phyloP scores from a whole-genome alignment of 805 yeast genomes.

The Torulaspora delbrueckii region DNA sequence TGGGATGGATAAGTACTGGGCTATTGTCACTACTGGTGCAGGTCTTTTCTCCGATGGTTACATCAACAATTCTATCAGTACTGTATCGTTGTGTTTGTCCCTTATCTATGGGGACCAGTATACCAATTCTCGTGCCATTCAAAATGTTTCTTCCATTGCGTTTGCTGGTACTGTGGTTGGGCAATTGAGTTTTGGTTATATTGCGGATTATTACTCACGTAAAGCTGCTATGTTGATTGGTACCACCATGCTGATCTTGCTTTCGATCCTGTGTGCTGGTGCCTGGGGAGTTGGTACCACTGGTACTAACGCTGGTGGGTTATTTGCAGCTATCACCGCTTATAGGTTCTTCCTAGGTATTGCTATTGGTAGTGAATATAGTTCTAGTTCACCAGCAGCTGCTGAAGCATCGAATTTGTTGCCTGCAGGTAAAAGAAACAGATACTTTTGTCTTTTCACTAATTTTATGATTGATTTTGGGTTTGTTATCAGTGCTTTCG shows the following conservation, averaged over 20 bases:
- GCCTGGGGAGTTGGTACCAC: conserved; percentile 70
- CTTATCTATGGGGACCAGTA: conserved; percentile 62
- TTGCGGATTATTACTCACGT: conserved; percentile 77
- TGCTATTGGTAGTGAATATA: conserved; percentile 93
- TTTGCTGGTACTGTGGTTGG: conserved; percentile 92
- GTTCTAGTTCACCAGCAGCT: conserved; percentile 88
- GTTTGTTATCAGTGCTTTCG: conserved; percentile 76
- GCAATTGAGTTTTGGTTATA: conserved; percentile 71
- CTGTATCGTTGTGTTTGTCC: conserved; percentile 67
- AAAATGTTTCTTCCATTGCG: conserved; percentile 80
- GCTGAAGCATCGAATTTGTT: conserved; percentile 81
- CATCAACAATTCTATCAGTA: conserved; percentile 76
- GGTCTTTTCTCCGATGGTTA: conserved; percentile 94
- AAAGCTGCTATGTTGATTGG: conserved; percentile 79
- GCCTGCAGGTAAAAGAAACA: conserved; percentile 78
- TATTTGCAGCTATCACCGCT: conserved; percentile 77
- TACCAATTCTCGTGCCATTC: conserved; percentile 59
- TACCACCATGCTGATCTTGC: conserved; percentile 65
- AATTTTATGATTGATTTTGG: conserved; percentile 84
- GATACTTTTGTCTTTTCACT: conserved; percentile 87
- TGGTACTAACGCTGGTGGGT: conserved; percentile 58
- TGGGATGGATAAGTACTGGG: conserved; percentile 44
- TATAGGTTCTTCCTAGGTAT: conserved; percentile 85
- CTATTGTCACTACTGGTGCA: conserved; percentile 81
- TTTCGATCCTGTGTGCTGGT: conserved; percentile 75